Percentiles rank a stretch among this genome's conserved stretches.
Evolutionary conservation across 768 basidiomycete species (phyloP).

Genomic region (Pisolithus orientalis): DNA sequence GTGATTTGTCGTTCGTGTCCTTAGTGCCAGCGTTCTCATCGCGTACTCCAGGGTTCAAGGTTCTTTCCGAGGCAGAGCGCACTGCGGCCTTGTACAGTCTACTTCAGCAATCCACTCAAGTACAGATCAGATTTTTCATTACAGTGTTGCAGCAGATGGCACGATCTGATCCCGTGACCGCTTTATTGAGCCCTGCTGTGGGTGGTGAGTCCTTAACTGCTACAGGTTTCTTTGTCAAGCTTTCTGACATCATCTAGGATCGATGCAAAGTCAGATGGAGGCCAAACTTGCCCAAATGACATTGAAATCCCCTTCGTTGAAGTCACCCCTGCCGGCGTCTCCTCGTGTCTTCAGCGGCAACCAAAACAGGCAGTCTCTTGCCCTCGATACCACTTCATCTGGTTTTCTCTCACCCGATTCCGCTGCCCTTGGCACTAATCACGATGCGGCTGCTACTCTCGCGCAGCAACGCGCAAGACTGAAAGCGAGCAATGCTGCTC

Average conservation of each 20-base stretch:
- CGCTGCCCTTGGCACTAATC: constrained; percentile 39
- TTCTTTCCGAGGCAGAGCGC: constrained; percentile 98
- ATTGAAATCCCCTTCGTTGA: constrained; percentile 86
- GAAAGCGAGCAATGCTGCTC: constrained; percentile 76
- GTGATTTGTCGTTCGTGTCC: constrained; percentile 13
- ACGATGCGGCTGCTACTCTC: constrained; percentile 71
- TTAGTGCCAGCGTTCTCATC: constrained; percentile 5
- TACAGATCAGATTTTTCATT: constrained; percentile 98
- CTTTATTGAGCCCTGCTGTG: constrained; percentile 87
- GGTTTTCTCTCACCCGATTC: constrained; percentile 85
- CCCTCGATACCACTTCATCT: constrained; percentile 49
- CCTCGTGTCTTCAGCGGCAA: constrained; percentile 69
- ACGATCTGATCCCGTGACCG: constrained; percentile 94
- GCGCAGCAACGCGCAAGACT: constrained; percentile 88
- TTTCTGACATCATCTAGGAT: constrained; percentile 40
- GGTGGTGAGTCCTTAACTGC: constrained; percentile 43
- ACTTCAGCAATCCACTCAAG: constrained; percentile 97
- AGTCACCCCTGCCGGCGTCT: constrained; percentile 69
- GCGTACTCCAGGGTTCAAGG: constrained; percentile 81
- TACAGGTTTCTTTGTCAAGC: not conserved
- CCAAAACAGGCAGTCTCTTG: constrained; percentile 70
- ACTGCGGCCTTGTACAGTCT: constrained; percentile 99
- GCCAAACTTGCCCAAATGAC: constrained; percentile 76
- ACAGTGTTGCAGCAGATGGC: constrained; percentile 99
- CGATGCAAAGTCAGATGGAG: constrained; percentile 98